phyloP scores from a whole-genome alignment of 2,329 filamentous ascomycete genomes.

The Cytospora mali region DNA sequence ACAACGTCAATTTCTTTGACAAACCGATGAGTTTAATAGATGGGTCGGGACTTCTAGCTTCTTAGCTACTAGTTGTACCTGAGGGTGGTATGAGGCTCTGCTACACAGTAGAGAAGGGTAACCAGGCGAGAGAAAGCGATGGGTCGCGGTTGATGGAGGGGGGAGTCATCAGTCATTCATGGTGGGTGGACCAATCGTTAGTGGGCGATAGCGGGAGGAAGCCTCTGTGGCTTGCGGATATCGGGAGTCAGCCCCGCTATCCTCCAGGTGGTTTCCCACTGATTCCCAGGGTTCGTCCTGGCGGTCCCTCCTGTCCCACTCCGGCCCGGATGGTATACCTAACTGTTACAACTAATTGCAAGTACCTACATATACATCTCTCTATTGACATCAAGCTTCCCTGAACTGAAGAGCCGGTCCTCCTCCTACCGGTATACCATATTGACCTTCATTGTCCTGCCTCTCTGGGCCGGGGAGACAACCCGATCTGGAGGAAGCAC shows the following conservation, averaged over 20 bases:
- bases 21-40: neutral
- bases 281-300: too few relatives aligned
- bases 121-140: neutral
- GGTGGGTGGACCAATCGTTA: neutral
- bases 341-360: too few relatives aligned
- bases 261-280: neutral
- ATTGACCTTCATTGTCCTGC: too few relatives aligned
- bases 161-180: neutral
- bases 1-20: conserved; percentile 1
- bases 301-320: too few relatives aligned
- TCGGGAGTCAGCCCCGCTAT: neutral
- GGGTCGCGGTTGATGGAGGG: neutral
- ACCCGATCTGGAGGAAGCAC: too few relatives aligned
- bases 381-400: too few relatives aligned
- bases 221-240: neutral
- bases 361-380: too few relatives aligned
- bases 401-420: too few relatives aligned
- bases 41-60: neutral
- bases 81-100: neutral
- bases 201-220: neutral
- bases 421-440: too few relatives aligned
- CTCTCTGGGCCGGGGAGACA: too few relatives aligned
- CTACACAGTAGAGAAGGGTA: too few relatives aligned
- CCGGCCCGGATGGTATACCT: too few relatives aligned
- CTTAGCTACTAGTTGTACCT: neutral